phyloP scores from a whole-genome alignment of 225 moss, liverwort and hornwort species.

The Asterella californica region DNA sequence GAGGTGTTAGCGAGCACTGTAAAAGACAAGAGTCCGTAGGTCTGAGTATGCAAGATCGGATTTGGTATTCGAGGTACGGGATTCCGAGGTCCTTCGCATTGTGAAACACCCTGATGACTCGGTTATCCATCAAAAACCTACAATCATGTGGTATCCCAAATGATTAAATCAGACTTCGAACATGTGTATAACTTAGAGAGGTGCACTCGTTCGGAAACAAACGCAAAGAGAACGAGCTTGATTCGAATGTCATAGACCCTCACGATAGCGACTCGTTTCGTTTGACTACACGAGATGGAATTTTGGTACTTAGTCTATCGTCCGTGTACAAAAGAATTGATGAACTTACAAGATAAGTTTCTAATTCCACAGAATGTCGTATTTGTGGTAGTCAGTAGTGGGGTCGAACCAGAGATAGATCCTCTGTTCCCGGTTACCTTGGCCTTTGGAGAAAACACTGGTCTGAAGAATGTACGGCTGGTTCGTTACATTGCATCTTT shows the following conservation, averaged over 20 bases:
- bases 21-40: too few relatives aligned
- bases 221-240: not conserved
- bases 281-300: not conserved
- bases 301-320: not conserved
- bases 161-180: not conserved
- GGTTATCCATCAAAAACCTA: slow-evolving; percentile 31
- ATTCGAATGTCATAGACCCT: not conserved
- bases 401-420: slow-evolving; percentile 52
- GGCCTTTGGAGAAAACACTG: slow-evolving; percentile 8
- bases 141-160: not conserved
- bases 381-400: slow-evolving; percentile 44
- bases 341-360: slow-evolving; percentile 45
- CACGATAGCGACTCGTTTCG: slow-evolving; percentile 16
- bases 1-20: not conserved
- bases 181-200: not conserved
- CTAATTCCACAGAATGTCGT: slow-evolving; percentile 62
- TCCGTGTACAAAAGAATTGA: not conserved
- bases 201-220: not conserved
- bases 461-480: slow-evolving; percentile 16
- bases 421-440: slow-evolving; percentile 42
- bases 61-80: slow-evolving; percentile 61
- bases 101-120: slow-evolving; percentile 22
- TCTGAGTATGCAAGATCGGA: slow-evolving; percentile 1
- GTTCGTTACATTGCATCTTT: not conserved
- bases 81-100: slow-evolving; percentile 36